phyloP scores from a whole-genome alignment of 1,139 yeast genomes.

The Petasospora fabianii region DNA sequence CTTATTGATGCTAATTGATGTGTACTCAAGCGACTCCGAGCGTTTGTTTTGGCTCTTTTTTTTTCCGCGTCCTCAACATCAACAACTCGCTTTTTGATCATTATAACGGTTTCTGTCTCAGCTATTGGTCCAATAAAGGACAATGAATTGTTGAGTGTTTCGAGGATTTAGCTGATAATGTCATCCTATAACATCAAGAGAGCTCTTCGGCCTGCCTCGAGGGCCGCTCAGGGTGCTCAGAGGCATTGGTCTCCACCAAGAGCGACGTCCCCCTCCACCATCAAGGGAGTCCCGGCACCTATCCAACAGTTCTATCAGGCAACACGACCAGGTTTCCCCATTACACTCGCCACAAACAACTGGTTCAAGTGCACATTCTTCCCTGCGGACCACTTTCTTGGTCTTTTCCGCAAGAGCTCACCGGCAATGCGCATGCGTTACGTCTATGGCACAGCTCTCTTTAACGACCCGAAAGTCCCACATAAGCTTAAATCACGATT shows the following conservation, averaged over 20 bases:
- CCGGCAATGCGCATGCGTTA: conserved; percentile 40
- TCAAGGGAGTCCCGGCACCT: conserved; percentile 18
- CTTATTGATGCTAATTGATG: background rate
- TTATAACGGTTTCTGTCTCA: no score
- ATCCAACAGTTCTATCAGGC: conserved; percentile 19
- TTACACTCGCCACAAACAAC: conserved; percentile 4
- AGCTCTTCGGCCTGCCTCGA: background rate
- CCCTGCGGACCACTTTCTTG: conserved; percentile 44
- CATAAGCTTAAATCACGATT: conserved; percentile 16
- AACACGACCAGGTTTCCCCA: conserved; percentile 12
- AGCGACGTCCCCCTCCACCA: conserved; percentile 6
- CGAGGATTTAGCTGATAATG: no score
- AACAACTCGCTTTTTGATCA: no score
- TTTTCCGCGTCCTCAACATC: background rate
- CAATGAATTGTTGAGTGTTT: no score
- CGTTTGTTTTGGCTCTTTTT: background rate
- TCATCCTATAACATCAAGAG: background rate
- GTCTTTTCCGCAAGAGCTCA: conserved; percentile 45
- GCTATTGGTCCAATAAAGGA: no score
- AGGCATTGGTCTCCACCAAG: conserved; percentile 2
- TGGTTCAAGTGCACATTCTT: conserved; percentile 35
- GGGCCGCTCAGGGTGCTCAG: background rate
- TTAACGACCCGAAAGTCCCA: conserved; percentile 26
- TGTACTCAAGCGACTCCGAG: no score
- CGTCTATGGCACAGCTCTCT: conserved; percentile 24